phyloP scores from a whole-genome alignment of 1,139 yeast species.

The Pichia sp. region DNA sequence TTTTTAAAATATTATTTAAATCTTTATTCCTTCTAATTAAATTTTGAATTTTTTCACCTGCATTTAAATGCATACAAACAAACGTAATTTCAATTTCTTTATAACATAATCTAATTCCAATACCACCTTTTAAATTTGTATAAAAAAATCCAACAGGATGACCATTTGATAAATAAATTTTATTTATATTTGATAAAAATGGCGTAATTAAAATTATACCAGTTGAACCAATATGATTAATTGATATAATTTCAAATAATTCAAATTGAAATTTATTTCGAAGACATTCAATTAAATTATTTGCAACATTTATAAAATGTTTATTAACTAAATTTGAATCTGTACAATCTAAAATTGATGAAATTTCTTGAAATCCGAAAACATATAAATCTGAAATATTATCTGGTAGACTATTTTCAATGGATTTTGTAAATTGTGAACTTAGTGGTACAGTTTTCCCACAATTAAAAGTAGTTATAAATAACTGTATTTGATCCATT shows the following conservation, averaged over 20 bases:
- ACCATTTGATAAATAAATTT: constrained; percentile 26
- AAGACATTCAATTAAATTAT: constrained; percentile 38
- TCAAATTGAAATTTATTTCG: constrained; percentile 31
- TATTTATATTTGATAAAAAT: constrained; percentile 26
- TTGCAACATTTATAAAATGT: constrained; percentile 38
- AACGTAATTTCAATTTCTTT: constrained; percentile 46
- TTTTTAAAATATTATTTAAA: constrained; percentile 42
- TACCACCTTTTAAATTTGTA: constrained; percentile 72
- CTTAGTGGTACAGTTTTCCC: constrained; percentile 32
- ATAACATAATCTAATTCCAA: constrained; percentile 46
- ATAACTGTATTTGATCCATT: constrained; percentile 14
- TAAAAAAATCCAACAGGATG: constrained; percentile 52
- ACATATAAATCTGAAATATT: constrained; percentile 45
- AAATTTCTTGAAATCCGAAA: constrained; percentile 72
- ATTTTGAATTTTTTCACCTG: constrained; percentile 60
- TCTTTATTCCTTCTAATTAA: constrained; percentile 47
- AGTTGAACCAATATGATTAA: constrained; percentile 56
- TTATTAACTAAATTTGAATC: constrained; percentile 36
- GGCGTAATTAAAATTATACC: constrained; percentile 55
- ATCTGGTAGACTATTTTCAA: constrained; percentile 13
- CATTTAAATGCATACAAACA: constrained; percentile 66
- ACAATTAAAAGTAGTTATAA: constrained; percentile 37
- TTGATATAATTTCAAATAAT: constrained; percentile 41
- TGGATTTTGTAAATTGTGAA: constrained; percentile 20
- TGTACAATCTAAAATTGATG: constrained; percentile 59